Evolutionary conservation across 2,329 filamentous ascomycete genomes (phyloP), one percentile per base, ranked within the genome.

Genomic region (Fusarium gaditjirri): DNA sequence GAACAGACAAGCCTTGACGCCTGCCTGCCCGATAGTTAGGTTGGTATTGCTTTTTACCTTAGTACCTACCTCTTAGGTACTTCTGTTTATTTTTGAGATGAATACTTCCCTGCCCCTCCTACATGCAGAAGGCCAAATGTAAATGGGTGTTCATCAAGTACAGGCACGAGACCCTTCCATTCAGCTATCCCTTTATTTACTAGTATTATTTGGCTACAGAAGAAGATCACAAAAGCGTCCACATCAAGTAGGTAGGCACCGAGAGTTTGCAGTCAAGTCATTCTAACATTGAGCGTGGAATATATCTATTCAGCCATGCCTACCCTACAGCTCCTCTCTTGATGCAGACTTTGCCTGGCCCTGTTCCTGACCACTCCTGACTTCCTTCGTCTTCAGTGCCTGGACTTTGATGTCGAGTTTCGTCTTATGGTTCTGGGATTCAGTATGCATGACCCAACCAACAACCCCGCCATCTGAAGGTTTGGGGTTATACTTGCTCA

Each of bases 391-490:
- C 72, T 78, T 77, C 17, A 84, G 66, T 6, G 78, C 77, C 65
- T 81, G 76, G 12, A 79, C 81, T 73, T 77, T 80, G 60, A 84
- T 76, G 11, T 78, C 77, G 50, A 84, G 79, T 65, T 79, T 75
- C 23, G 81, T 81, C 14, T 79, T 74, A 38, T 80, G 77, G 52
- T 76, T 56, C 27, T 79, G 42, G 5, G 81, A 78, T 38, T 61
- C 66, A 21, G 79, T 79, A 70, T 82, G 78, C 25, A 73, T 57
- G 3, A 75, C 49, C 80, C 80, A 81, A 17, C 71, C 77, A 27
- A 80, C 65, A 13, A 81, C 76, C 6, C 72, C 70, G 23, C 74
- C 78, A 27, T 76, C 75, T 17, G 54, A 70, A 4, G 78, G 74
- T 23, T 60, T 60, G 7, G 74, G 50, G n/a, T 68, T 71, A 71